Evolutionary conservation across 2,329 filamentous ascomycete genomes (phyloP), one percentile per base, ranked within the genome.

Genomic region (Aspergillus fijiensis): DNA sequence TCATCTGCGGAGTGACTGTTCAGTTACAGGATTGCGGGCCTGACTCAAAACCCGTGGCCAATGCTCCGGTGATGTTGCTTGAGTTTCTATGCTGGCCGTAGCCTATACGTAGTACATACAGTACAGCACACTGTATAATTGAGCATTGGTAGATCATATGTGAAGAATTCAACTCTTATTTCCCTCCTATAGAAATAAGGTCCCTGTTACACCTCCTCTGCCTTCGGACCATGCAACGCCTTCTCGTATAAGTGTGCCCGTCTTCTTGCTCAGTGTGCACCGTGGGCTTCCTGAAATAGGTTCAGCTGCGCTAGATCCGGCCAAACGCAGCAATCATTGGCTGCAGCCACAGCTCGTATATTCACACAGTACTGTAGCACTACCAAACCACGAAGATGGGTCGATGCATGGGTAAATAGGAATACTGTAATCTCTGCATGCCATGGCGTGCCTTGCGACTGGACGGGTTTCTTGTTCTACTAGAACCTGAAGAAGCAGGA

Each of bases 171-270:
- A 12, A 33, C 2, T 5, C 31, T 19, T 45, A 42, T 31, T 25
- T 9, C 35, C 23, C 42, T 23, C 39, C 45, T 33, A 54, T 54
- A 47, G 35, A 45, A 54, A 21, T 29, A 47, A 29, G 35, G 23
- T 9, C 14, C n/a, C 35, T 7, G 25, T 29, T 48, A 25, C 19
- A 50, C 58, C 47, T 57, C 48, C 55, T 51, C 29, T 33, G 35
- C 47, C 51, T 31, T 64, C 31, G 54, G 27, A 31, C 11, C 21
- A 60, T 60, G 59, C 54, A 55, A 58, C 55, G 50, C 29, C 27
- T 55, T 58, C 65, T 67, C 68, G 57, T 63, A 70, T 70, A 64
- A 58, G 56, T 66, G 65, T 63, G 59, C 65, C 60, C 35, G 14
- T 14, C 5, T 48, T 27, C 23, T 19, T 49, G 7, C 42, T 55